These are phyloP conservation scores for Pulchroboletus neoregius DNA, from an alignment of 1,284 basidiomycete species.

Conservation along the genomic window DNA sequence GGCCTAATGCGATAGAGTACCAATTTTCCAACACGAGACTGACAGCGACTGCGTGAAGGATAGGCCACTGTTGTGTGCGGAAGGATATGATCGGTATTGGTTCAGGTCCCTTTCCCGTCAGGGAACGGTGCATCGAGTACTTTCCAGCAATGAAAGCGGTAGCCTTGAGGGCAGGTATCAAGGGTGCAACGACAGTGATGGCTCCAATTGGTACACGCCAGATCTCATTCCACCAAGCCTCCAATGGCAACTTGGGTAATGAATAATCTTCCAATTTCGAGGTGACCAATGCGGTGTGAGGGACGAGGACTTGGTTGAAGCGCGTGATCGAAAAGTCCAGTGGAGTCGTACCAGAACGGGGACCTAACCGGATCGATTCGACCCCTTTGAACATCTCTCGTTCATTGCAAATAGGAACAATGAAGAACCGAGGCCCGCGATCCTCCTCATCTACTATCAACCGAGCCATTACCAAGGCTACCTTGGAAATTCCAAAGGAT, in stretches of 20 bases:
- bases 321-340: conserved; percentile 27
- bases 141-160: conserved; percentile 45
- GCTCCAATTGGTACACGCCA: conserved; percentile 51
- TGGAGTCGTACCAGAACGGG: conserved; percentile 21
- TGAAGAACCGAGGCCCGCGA: conserved; percentile 49
- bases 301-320: conserved; percentile 22
- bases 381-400: conserved; percentile 44
- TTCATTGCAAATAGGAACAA: conserved; percentile 34
- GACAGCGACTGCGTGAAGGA: conserved; percentile 44
- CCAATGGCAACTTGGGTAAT: conserved; percentile 37
- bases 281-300: conserved; percentile 38
- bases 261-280: conserved; percentile 39
- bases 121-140: conserved; percentile 48
- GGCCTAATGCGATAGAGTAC: conserved; percentile 37
- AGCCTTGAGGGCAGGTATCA: conserved; percentile 46
- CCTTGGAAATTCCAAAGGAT: conserved; percentile 46
- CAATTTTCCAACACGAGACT: conserved; percentile 45
- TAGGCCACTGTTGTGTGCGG: conserved; percentile 55
- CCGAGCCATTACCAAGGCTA: conserved; percentile 52
- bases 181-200: conserved; percentile 45
- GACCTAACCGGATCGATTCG: conserved; percentile 24
- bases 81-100: conserved; percentile 49
- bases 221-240: conserved; percentile 49
- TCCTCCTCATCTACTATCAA: conserved; percentile 47
- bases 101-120: conserved; percentile 39